Evolutionary conservation across 306 rosid species (phyloP).

Genomic region (Datisca glomerata): DNA sequence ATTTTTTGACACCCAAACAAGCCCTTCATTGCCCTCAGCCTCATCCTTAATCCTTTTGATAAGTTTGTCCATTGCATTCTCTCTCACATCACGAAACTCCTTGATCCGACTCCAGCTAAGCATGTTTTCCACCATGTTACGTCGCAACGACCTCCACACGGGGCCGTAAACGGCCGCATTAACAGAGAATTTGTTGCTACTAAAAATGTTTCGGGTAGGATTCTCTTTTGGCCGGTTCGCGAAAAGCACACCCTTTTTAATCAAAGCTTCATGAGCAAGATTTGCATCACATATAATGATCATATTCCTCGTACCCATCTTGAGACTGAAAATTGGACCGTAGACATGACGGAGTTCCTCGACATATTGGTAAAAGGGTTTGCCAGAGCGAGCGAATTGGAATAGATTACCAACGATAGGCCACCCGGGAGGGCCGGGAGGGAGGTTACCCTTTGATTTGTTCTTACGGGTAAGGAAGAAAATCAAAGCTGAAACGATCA

Average conservation of each 20-base stretch:
- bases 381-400: conserved; percentile 59
- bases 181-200: conserved; percentile 66
- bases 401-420: conserved; percentile 87
- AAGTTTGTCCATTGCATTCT: conserved; percentile 55
- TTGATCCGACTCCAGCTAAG: conserved; percentile 51
- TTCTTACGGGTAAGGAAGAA: conserved; percentile 32
- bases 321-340: conserved; percentile 68
- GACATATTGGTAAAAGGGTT: conserved; percentile 50
- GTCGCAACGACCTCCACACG: conserved; percentile 61
- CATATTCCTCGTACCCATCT: conserved; percentile 66
- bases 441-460: conserved; percentile 41
- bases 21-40: conserved; percentile 43
- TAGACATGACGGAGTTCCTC: conserved; percentile 23
- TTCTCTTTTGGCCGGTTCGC: conserved; percentile 66
- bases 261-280: conserved; percentile 54
- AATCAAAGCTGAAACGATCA: conserved; percentile 34
- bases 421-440: conserved; percentile 95
- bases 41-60: conserved; percentile 31
- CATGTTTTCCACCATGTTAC: conserved; percentile 96
- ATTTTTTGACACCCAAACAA: conserved; percentile 44
- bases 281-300: conserved; percentile 48
- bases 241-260: conserved; percentile 44
- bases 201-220: conserved; percentile 69
- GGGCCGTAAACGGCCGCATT: conserved; percentile 74
- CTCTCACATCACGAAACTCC: conserved; percentile 50